Conservation (phyloP, 192 early-diverging fungal species). For the Coemansia nantahalensis region DNA sequence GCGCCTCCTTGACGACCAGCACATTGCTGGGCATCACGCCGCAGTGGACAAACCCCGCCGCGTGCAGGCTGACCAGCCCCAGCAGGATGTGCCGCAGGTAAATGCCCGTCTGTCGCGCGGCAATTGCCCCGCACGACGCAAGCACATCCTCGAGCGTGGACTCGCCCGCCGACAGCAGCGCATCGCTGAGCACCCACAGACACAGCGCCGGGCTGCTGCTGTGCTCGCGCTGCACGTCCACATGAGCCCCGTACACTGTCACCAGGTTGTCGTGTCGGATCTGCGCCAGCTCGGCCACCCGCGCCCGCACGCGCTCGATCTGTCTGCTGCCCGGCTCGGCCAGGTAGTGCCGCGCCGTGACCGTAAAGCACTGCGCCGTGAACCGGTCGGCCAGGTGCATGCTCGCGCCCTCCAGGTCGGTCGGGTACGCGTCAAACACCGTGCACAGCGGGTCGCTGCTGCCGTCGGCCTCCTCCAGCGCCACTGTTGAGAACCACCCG, state of each 20-base stretch:
- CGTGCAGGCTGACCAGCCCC: conserved; percentile 61
- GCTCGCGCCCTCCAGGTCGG: conserved; percentile 34
- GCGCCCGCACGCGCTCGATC: conserved; percentile 56
- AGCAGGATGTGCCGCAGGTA: conserved; percentile 69
- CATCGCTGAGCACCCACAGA: conserved; percentile 37
- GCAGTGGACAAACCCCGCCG: conserved; percentile 66
- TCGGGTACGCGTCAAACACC: conserved; percentile 48
- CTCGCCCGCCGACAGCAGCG: conserved; percentile 26
- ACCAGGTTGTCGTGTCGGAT: conserved; percentile 62
- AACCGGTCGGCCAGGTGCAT: conserved; percentile 38
- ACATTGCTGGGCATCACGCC: conserved; percentile 39
- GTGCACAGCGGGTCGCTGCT: conserved; percentile 30
- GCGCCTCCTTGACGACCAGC: conserved; percentile 31
- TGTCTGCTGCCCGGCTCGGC: conserved; percentile 46
- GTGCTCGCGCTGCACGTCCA: conserved; percentile 40
- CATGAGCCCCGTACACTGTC: conserved; percentile 57
- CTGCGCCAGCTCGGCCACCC: conserved; percentile 28
- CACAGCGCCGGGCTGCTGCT: conserved; percentile 21
- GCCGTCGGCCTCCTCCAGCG: conserved; percentile 39
- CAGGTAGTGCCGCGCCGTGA: conserved; percentile 30
- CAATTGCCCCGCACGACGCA: conserved; percentile 62
- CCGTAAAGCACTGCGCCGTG: conserved; percentile 40
- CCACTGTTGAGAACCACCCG: conserved; percentile 35
- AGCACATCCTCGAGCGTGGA: conserved; percentile 63
- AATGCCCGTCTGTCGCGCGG: conserved; percentile 54